phyloP scores from a whole-genome alignment of 768 basidiomycete genomes.

The Gymnopilus dilepis region DNA sequence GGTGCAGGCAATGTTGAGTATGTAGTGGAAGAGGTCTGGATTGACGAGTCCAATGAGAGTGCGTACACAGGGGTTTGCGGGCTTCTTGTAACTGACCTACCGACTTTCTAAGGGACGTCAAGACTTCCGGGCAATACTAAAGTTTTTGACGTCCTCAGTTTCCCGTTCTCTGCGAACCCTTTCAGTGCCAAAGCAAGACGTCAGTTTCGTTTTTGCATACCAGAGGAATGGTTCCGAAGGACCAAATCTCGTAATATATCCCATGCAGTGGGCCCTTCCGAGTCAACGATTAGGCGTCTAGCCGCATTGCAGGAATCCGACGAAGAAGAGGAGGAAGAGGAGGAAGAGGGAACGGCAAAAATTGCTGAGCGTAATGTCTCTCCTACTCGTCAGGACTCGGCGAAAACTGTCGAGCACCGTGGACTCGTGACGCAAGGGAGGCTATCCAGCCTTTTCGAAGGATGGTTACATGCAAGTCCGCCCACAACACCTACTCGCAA shows the following conservation, averaged over 20 bases:
- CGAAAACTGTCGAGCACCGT: conserved; percentile 52
- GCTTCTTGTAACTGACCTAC: conserved; percentile 15
- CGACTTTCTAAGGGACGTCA: conserved; percentile 41
- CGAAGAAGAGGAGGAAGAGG: conserved; percentile 50
- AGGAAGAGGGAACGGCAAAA: conserved; percentile 68
- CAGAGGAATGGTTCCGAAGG: conserved; percentile 81
- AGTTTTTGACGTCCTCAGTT: conserved; percentile 48
- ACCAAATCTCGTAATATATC: conserved; percentile 61
- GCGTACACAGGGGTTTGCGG: conserved; percentile 26
- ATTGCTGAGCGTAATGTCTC: conserved; percentile 30
- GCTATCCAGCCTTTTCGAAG: conserved; percentile 68
- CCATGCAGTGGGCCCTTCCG: conserved; percentile 53
- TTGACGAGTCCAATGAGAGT: conserved; percentile 59
- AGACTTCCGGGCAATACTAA: conserved; percentile 48
- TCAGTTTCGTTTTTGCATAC: conserved; percentile 68
- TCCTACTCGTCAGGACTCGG: conserved; percentile 13
- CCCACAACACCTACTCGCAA: conserved; percentile 42
- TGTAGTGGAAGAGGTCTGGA: conserved; percentile 72
- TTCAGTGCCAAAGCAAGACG: conserved; percentile 48
- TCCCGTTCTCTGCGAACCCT: conserved; percentile 46
- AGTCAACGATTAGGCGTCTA: conserved; percentile 53
- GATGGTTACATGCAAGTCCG: conserved; percentile 60
- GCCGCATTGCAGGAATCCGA: conserved; percentile 55
- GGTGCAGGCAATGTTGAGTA: conserved; percentile 77
- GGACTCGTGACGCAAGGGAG: conserved; percentile 62